phyloP scores from a whole-genome alignment of 2,329 filamentous ascomycete genomes.

The Aspergillus amoenus region DNA sequence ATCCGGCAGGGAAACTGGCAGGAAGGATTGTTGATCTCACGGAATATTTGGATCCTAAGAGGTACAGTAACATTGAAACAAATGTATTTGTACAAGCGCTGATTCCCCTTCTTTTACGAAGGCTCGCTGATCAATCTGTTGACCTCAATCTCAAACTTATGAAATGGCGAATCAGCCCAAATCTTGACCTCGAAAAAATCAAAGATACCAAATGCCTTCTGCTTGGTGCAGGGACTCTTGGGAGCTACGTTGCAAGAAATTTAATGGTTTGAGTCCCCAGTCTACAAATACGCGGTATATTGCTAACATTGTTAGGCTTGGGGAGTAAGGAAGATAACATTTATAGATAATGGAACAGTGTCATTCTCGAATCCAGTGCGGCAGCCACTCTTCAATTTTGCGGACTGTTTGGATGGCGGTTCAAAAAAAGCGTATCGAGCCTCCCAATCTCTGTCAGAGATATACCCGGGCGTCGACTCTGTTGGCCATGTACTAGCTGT shows the following conservation, averaged over 20 bases:
- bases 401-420: slow-evolving; percentile 83
- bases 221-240: slow-evolving; percentile 87
- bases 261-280: slow-evolving; percentile 58
- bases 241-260: slow-evolving; percentile 89
- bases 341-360: slow-evolving; percentile 89
- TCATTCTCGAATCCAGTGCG: slow-evolving; percentile 96
- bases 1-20: slow-evolving; percentile 72
- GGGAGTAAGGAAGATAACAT: slow-evolving; percentile 93
- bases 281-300: not conserved
- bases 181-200: slow-evolving; percentile 81
- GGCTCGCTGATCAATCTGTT: slow-evolving; percentile 86
- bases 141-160: slow-evolving; percentile 97
- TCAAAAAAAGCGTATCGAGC: slow-evolving; percentile 79
- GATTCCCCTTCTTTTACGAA: slow-evolving; percentile 17
- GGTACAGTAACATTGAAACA: slow-evolving; percentile 33
- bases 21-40: slow-evolving; percentile 78
- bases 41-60: slow-evolving; percentile 88
- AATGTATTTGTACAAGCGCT: not conserved
- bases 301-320: slow-evolving; percentile 58
- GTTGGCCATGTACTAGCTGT: slow-evolving; percentile 79
- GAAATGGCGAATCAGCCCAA: slow-evolving; percentile 95
- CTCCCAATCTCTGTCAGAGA: slow-evolving; percentile 74
- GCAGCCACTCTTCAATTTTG: slow-evolving; percentile 87
- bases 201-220: slow-evolving; percentile 88
- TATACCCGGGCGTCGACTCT: slow-evolving; percentile 87